Evolutionary conservation across 345 rosid genomes (phyloP).

Genomic region (Dipteronia sinensis): DNA sequence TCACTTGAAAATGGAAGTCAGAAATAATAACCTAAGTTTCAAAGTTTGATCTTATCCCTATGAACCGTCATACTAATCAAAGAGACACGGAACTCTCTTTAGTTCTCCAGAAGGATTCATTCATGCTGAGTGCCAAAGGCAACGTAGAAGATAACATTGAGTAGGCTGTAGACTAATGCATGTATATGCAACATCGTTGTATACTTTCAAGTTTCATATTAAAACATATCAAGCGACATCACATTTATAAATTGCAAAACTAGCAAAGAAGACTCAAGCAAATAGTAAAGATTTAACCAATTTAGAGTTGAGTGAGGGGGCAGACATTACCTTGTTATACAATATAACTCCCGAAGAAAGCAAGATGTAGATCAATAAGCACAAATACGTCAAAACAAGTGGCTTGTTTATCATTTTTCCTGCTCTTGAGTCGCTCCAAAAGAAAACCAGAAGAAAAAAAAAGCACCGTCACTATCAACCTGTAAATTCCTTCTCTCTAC

Average conservation of each 20-base stretch:
- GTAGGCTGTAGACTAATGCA: neutral
- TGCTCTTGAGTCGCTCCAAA: conserved; percentile 29
- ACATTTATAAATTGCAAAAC: neutral
- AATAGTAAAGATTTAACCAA: neutral
- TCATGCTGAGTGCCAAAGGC: neutral
- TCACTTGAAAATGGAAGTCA: neutral
- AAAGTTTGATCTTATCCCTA: neutral
- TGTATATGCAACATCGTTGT: neutral
- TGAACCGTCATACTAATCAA: neutral
- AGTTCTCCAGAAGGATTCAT: neutral
- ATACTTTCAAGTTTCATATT: neutral
- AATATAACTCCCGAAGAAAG: conserved; percentile 93
- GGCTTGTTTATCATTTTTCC: conserved; percentile 71
- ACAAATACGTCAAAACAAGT: conserved; percentile 77
- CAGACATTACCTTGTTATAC: conserved; percentile 77
- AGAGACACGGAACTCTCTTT: neutral
- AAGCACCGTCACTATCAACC: neutral
- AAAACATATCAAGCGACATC: neutral
- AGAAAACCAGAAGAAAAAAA: conserved; percentile 9
- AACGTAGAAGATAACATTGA: neutral
- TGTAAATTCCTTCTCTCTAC: conserved; percentile 18
- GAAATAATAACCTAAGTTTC: conserved; percentile 3
- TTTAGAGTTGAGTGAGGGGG: neutral
- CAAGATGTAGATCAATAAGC: conserved; percentile 75
- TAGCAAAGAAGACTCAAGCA: neutral